Conservation (phyloP, 371 early-diverging fungal genomes). For the Sanchytrium tribonematis region DNA sequence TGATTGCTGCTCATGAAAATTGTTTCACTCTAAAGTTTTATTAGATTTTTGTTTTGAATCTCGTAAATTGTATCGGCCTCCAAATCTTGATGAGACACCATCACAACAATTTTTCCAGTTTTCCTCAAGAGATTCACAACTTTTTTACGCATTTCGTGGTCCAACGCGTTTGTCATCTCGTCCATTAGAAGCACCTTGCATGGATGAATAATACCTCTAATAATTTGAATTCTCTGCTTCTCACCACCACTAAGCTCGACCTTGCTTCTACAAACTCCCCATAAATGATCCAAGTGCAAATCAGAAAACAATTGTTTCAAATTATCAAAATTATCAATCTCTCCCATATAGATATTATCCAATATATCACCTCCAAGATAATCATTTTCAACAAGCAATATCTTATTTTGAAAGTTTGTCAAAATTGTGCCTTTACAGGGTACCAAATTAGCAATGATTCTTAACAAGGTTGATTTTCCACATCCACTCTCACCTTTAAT, state of each 20-base stretch:
- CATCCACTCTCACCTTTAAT: not conserved
- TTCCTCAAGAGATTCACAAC: not conserved
- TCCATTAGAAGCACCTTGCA: not conserved
- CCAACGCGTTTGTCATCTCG: not conserved
- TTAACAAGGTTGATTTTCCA: not conserved
- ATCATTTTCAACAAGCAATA: not conserved
- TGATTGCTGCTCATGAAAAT: no score
- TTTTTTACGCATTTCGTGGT: not conserved
- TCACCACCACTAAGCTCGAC: not conserved
- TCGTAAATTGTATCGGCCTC: not conserved
- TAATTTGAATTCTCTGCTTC: not conserved
- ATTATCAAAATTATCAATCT: not conserved
- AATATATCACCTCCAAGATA: not conserved
- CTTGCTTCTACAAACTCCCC: not conserved
- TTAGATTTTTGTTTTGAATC: not conserved
- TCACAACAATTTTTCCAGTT: not conserved
- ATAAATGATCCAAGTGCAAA: not conserved
- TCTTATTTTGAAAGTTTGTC: not conserved
- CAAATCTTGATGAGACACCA: not conserved
- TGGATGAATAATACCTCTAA: not conserved
- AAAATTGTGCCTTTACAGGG: not conserved
- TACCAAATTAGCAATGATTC: not conserved
- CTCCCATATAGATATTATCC: not conserved
- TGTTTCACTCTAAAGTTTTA: no score
- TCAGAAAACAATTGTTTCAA: not conserved